Evolutionary conservation across 2,329 filamentous ascomycete genomes (phyloP).

Genomic region (Colletotrichum sp.): DNA sequence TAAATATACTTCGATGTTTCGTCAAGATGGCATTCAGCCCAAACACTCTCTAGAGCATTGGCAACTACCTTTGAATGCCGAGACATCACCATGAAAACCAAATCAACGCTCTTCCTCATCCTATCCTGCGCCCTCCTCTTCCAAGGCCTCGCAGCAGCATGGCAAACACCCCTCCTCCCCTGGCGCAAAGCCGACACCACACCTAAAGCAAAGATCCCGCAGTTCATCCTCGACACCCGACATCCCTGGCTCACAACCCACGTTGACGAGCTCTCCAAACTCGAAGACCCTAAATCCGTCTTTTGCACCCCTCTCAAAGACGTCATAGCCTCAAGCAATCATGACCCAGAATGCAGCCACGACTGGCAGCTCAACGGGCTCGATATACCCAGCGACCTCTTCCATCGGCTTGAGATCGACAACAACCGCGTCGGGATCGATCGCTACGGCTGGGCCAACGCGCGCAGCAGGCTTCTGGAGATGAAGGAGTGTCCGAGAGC

Average conservation of each 20-base stretch:
- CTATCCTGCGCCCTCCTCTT: background rate
- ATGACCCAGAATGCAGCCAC: background rate
- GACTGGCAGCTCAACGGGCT: background rate
- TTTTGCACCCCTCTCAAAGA: background rate
- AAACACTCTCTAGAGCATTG: fast-evolving
- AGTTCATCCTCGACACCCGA: background rate
- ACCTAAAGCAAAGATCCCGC: background rate
- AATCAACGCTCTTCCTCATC: background rate
- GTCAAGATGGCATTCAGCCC: background rate
- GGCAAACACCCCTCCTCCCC: background rate
- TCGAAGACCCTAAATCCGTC: background rate
- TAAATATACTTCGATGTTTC: background rate
- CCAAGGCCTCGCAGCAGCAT: background rate
- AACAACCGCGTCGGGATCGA: background rate
- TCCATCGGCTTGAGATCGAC: background rate
- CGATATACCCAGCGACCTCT: background rate
- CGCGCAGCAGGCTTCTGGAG: background rate
- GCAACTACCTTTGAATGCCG: background rate
- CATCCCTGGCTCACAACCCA: background rate
- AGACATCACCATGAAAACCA: background rate
- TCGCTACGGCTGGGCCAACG: background rate
- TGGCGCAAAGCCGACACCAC: background rate
- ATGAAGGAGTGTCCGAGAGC: background rate
- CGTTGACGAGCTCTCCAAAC: background rate
- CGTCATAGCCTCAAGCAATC: background rate